Conservation (phyloP, 1,139 yeast genomes). For the Nakaseomyces nivariensis region DNA sequence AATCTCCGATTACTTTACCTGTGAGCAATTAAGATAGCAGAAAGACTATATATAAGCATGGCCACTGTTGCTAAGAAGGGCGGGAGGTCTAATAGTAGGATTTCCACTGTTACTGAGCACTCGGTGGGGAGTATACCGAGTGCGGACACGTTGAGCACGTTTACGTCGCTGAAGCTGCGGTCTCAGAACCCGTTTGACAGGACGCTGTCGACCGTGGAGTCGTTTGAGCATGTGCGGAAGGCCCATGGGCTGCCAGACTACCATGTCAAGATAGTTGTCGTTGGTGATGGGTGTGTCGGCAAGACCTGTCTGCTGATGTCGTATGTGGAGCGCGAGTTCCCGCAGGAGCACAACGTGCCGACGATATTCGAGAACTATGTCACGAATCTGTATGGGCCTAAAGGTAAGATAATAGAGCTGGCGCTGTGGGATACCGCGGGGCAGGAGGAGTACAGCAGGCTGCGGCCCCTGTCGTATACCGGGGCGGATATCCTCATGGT, state of each 20-base stretch:
- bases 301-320: conserved; percentile 78
- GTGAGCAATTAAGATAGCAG: no score
- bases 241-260: conserved; percentile 15
- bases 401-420: conserved; percentile 44
- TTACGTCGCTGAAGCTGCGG: no score
- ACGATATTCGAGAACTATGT: conserved; percentile 76
- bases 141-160: no score
- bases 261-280: conserved; percentile 58
- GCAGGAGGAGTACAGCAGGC: conserved; percentile 81
- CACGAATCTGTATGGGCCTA: conserved; percentile 50
- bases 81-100: no score
- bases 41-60: no score
- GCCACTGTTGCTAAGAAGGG: no score
- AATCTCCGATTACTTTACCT: no score
- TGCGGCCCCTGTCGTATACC: conserved; percentile 75
- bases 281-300: conserved; percentile 93
- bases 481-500: conserved; percentile 67
- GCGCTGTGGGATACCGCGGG: conserved; percentile 94
- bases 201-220: conserved; percentile 19
- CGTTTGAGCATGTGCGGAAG: conserved; percentile 16
- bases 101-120: no score
- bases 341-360: conserved; percentile 41
- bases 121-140: no score
- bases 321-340: conserved; percentile 73
- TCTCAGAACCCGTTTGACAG: conserved; percentile 14